Percentiles rank a stretch among this genome's conserved stretches.
These are phyloP conservation scores for Diaporthe sp. DNA, from an alignment of 2,329 filamentous ascomycete species.

Conservation along the genomic window DNA sequence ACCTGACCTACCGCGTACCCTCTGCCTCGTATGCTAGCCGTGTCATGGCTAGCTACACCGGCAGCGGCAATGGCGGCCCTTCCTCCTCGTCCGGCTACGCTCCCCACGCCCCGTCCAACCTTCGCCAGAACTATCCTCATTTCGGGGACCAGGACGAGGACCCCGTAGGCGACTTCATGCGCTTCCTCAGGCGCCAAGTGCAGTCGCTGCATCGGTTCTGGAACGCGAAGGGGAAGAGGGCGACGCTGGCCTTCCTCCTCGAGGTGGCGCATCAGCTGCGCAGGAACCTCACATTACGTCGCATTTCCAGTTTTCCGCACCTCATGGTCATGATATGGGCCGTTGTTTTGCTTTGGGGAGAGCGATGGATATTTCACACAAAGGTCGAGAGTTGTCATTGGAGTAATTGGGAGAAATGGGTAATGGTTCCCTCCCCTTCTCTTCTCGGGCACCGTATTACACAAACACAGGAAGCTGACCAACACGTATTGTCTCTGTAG, in stretches of 20 bases:
- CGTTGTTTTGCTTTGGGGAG: constrained; percentile 84
- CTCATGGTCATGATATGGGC: constrained; percentile 81
- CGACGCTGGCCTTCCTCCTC: constrained; percentile 51
- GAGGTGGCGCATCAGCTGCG: constrained; percentile 52
- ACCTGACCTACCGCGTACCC: not conserved
- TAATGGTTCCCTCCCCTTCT: constrained; percentile 57
- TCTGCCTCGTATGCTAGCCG: constrained; percentile 28
- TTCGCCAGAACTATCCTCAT: constrained; percentile 41
- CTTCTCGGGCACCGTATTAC: not conserved
- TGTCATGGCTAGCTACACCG: constrained; percentile 42
- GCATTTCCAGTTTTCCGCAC: constrained; percentile 75
- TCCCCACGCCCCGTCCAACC: constrained; percentile 38
- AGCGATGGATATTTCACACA: constrained; percentile 81
- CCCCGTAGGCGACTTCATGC: constrained; percentile 54
- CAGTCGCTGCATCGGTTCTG: constrained; percentile 58
- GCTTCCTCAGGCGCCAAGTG: constrained; percentile 47
- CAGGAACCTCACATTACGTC: constrained; percentile 63
- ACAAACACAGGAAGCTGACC: constrained; percentile 25
- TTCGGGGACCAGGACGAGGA: constrained; percentile 48
- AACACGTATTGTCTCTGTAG: constrained; percentile 59
- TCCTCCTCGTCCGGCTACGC: constrained; percentile 29
- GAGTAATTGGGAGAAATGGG: constrained; percentile 94
- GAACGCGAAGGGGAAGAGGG: constrained; percentile 56
- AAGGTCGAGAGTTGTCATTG: constrained; percentile 82
- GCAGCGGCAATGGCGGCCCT: constrained; percentile 37